Base-by-base conservation (phyloP, 2,329 filamentous ascomycete genomes). In the Clonostachys solani region DNA sequence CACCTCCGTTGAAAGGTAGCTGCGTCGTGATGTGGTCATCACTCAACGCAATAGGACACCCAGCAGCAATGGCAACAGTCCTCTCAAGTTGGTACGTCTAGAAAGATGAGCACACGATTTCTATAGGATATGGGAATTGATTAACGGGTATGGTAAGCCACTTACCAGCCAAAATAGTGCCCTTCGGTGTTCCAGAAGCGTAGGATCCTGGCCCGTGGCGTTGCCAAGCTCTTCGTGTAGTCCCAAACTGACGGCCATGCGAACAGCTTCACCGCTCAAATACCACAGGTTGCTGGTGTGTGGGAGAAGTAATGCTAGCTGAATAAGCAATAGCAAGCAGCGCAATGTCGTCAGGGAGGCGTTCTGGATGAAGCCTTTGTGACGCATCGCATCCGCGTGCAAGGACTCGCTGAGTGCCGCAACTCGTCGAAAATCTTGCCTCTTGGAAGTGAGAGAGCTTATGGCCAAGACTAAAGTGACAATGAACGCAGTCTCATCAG, bases 191-290 rank as follows among this genome's bases (percentile, higher is more conserved):
- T 53, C 49, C 7, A 15, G 37, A 13, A 46, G 10, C 4, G 29
- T 13, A 8, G 46, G 34, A n/a, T 44, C 44, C 3, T 38, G 16
- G 17, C 37, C 23, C n/a, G 44, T 35, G 6, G 44, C 16, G 1
- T 33, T 17, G 6, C 48, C 49, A 10, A 38, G 47, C 18, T 57
- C 55, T 42, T 57, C 51, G 19, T 56, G 55, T 5, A 57, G 50
- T 7, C 55, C 55, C 9, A 57, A 49, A 33, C 47, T 45, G 29
- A 57, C 45, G 12, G 55, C 55, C 51, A 57, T 56, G 12, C 55
- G 51, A 51, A 56, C 51, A 6, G 54, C 52, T 49, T 57, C 55
- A 8, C 54, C 52, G 5, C 43, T 52, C 41, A 54, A 41, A 29
- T 54, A 57, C 52, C 52, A 56, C 19, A 54, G 45, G 38, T 57